Evolutionary conservation across 257 asterid genomes (phyloP), one percentile per base, ranked within the genome.

Genomic region (Solanum microdontum): DNA sequence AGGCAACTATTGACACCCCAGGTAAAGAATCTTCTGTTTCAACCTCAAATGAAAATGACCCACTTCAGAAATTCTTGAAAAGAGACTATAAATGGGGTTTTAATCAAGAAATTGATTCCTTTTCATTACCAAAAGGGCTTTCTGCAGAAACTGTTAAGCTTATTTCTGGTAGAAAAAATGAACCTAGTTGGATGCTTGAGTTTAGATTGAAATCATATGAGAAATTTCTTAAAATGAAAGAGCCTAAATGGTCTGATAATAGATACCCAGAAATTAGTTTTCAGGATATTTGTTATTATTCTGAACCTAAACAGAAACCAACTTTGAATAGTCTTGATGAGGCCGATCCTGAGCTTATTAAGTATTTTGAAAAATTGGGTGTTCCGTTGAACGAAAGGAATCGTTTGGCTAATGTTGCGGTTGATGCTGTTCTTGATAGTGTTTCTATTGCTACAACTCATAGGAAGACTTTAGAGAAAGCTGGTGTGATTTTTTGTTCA

Each of bases 401-500:
- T 87, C 89, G 99, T 37, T 88, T 97, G 85, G 99, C 99, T 34
- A 97, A 97, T 86, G 99, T 97, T 2, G 99, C 99, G 1, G 98
- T 96, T 14, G 99, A 97, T 88, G 99, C 98, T 8, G 99, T 97
- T 77, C 91, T 97, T 34, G 99, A 97, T 84, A 95, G 99, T 39
- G 98, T 94, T 21, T 95, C 99, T 5, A 95, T 97, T 73, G 99
- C 98, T 11, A 97, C 99, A 12, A 94, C 99, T 9, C 99, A 95
- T 88, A 92, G 98, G 80, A 90, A 95, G 90, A 96, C 98, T 15
- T 77, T 97, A 86, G 96, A 91, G 90, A 94, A 97, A 86, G 24
- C 98, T 0, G 99, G 99, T 10, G 99, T 97, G 9, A 97, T 97
- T n/a, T 97, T 97, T 83, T 96, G 99, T 92, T 94, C 99, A 2